phyloP scores from a whole-genome alignment of 2,329 filamentous ascomycete genomes.

The Cercospora janseana region DNA sequence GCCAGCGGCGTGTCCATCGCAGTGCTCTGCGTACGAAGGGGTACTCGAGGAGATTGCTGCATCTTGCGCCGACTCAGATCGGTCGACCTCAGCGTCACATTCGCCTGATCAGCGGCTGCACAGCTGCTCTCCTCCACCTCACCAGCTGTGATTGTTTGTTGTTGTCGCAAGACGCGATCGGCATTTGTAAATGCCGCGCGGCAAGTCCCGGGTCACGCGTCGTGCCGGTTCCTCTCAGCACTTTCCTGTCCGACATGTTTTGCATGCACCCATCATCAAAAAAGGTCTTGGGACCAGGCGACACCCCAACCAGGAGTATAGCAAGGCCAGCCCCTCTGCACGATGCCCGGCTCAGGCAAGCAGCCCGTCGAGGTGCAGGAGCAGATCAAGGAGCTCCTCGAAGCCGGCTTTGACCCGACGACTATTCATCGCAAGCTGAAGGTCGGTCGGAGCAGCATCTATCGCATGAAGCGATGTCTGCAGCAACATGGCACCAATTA shows the following conservation, averaged over 20 bases:
- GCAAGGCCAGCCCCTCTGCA: conserved; percentile 9
- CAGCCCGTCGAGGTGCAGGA: conserved; percentile 33
- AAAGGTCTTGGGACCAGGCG: conserved; percentile 7
- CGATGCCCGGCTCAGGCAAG: conserved; percentile 36
- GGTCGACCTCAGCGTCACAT: no score
- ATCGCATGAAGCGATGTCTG: conserved; percentile 39
- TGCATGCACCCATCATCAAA: conserved; percentile 2
- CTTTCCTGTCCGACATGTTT: conserved; percentile 12
- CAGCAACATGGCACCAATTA: conserved; percentile 37
- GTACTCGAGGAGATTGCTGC: no score
- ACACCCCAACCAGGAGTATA: conserved; percentile 10
- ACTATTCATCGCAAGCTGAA: conserved; percentile 37
- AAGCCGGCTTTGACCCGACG: conserved; percentile 37
- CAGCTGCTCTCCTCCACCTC: no score
- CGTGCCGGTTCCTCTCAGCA: not conserved
- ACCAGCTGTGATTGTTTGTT: no score
- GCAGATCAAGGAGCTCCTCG: conserved; percentile 37
- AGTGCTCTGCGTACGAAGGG: not conserved
- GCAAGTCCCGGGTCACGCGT: not conserved
- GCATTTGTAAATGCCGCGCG: not conserved
- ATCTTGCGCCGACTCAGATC: no score
- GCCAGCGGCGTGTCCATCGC: not conserved
- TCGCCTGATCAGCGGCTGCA: no score
- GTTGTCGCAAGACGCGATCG: not conserved
- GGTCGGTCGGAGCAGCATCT: conserved; percentile 36